Percentiles rank a stretch among this genome's conserved stretches.
These are phyloP conservation scores for Ustilago lituana DNA, from an alignment of 1,284 basidiomycete genomes.

Conservation along the genomic window DNA sequence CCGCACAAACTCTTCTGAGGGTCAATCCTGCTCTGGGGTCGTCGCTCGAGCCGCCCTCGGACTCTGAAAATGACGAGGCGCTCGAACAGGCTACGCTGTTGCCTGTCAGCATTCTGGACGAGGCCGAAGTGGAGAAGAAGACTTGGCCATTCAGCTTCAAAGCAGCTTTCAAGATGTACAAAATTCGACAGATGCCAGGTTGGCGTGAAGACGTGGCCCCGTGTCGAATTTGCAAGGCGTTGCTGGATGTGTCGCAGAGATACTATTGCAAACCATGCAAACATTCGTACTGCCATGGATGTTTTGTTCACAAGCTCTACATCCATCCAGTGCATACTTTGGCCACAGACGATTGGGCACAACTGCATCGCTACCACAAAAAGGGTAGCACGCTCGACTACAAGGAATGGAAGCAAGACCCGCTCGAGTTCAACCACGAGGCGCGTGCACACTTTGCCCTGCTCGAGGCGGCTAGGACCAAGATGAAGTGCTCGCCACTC, in stretches of 20 bases:
- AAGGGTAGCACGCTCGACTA: conserved; percentile 36
- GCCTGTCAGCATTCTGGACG: conserved; percentile 12
- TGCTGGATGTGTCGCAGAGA: conserved; percentile 22
- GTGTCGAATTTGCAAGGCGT: conserved; percentile 41
- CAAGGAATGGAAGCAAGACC: conserved; percentile 41
- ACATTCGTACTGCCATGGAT: conserved; percentile 42
- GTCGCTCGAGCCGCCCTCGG: background rate
- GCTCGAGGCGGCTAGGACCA: conserved; percentile 38
- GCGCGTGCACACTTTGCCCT: conserved; percentile 41
- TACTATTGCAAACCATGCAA: conserved; percentile 41
- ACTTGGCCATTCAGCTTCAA: conserved; percentile 38
- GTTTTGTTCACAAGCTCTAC: conserved; percentile 30
- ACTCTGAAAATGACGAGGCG: background rate
- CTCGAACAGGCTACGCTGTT: conserved; percentile 9
- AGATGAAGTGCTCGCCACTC: conserved; percentile 26
- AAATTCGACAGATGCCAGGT: conserved; percentile 9
- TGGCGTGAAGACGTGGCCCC: conserved; percentile 15
- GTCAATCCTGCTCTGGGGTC: conserved; percentile 5
- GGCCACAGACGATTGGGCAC: conserved; percentile 25
- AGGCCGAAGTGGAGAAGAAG: conserved; percentile 16
- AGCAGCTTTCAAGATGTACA: conserved; percentile 40
- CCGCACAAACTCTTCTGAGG: conserved; percentile 19
- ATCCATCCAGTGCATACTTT: conserved; percentile 46
- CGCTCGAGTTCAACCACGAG: conserved; percentile 18
- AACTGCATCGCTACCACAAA: conserved; percentile 36